Evolutionary conservation across 441 rosid species (phyloP), one percentile per base, ranked within the genome.

Genomic region (Euphorbia celastroides): DNA sequence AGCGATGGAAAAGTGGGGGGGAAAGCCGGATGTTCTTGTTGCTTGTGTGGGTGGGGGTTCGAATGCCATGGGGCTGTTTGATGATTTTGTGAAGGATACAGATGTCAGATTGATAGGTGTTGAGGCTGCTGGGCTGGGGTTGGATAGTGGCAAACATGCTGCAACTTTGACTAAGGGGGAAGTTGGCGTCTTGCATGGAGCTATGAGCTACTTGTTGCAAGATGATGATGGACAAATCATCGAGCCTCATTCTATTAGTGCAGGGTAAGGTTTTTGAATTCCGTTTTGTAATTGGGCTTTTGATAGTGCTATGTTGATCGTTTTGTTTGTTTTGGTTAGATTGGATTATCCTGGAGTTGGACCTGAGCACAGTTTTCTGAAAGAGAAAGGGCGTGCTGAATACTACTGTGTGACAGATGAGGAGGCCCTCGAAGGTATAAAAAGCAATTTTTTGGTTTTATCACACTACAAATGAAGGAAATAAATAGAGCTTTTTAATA

Each of bases 271-370:
- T 32, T 62, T n/a, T 61, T 13, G 3, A 26, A 17, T 9, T 12
- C 17, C 12, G 2, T 27, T 62, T 32, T n/a, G n/a, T 19, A n/a
- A 2, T 14, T 25, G 51, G 48, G 25, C 2, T 23, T 12, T 57
- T 58, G 20, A 26, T 55, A 4, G 5, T 31, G 48, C 42, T 64
- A 25, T 13, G 14, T 0, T 19, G 13, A 16, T 54, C 8, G 36
- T 19, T 60, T 30, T 50, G 13, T 14, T 27, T 2, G 28, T 62
- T 67, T 52, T 63, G 60, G n/a, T 38, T 74, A 93, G 97, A 64
- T 83, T 91, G 96, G 97, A 91, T 76, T 93, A 89, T 77, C 99
- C 99, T 67, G 96, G 97, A 80, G 97, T 93, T 65, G 96, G 99
- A 77, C 97, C 99, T 1, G 97, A 93, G 83, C 97, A 91, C 62